Conservation (phyloP, 148 eudicot species). For the Chenopodium suecicum region DNA sequence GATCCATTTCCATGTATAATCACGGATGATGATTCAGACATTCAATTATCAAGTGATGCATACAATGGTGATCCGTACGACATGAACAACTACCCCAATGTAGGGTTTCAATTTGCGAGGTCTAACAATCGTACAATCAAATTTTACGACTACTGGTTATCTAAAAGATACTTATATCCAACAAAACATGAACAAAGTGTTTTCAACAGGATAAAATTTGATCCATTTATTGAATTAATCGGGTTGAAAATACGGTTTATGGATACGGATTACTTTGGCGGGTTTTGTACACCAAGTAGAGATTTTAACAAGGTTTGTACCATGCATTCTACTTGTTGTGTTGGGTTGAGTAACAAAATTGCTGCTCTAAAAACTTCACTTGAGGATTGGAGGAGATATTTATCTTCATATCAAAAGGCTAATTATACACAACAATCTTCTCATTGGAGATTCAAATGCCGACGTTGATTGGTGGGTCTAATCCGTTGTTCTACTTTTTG, state of each 20-base stretch:
- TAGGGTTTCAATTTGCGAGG: constrained; percentile 29
- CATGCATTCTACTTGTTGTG: constrained; percentile 39
- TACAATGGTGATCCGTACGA: constrained; percentile 4
- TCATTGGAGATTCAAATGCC: constrained; percentile 17
- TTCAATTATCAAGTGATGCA: constrained; percentile 34
- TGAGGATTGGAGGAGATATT: constrained; percentile 27
- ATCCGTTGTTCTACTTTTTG: no score
- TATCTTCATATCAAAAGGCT: neutral
- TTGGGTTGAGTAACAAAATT: constrained; percentile 35
- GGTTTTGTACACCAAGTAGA: constrained; percentile 40
- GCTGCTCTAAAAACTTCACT: constrained; percentile 27
- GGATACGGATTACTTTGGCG: constrained; percentile 38
- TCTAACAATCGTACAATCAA: constrained; percentile 31
- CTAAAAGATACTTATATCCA: constrained; percentile 26
- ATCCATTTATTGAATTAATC: constrained; percentile 14
- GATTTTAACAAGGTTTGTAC: constrained; percentile 41
- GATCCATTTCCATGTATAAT: constrained; percentile 34
- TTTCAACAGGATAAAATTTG: constrained; percentile 27
- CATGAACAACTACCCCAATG: constrained; percentile 24
- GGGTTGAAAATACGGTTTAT: constrained; percentile 35
- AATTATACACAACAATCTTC: neutral
- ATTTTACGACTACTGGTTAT: constrained; percentile 35
- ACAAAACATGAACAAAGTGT: constrained; percentile 37
- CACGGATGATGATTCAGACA: constrained; percentile 17
- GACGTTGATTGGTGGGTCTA: no score